Evolutionary conservation across 352 stramenopile species (phyloP).

Genomic region (Pythium scleroteichum): DNA sequence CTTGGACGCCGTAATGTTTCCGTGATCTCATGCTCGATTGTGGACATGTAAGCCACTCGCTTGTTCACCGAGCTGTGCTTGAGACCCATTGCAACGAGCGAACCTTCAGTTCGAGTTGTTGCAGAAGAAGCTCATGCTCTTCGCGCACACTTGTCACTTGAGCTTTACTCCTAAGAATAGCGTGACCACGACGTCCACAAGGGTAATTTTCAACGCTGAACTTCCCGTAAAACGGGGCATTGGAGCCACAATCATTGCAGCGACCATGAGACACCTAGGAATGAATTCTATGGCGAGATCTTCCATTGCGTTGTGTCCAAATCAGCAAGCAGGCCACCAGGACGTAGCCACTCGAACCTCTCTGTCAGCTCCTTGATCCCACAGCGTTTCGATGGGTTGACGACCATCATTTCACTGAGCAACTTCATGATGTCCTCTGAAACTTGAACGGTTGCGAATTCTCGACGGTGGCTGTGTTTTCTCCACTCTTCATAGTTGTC

Average conservation of each 20-base stretch:
- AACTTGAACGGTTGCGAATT: not conserved
- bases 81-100: constrained; percentile 8
- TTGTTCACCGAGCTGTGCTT: constrained; percentile 13
- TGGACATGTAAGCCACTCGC: constrained; percentile 15
- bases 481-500: constrained; percentile 15
- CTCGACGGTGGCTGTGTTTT: not conserved
- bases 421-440: constrained; percentile 15
- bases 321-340: not conserved
- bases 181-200: not conserved
- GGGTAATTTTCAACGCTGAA: too few species aligned
- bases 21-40: constrained; percentile 17
- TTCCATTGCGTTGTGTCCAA: constrained; percentile 16
- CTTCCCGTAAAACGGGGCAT: too few species aligned
- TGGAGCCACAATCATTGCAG: too few species aligned
- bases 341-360: constrained; percentile 13
- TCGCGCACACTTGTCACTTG: too few species aligned
- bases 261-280: too few species aligned
- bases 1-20: constrained; percentile 17
- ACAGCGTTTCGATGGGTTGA: constrained; percentile 12
- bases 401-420: constrained; percentile 12
- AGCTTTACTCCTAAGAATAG: too few species aligned
- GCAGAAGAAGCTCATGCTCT: too few species aligned
- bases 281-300: not conserved
- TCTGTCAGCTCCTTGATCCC: not conserved
- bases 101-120: too few species aligned